phyloP scores from a whole-genome alignment of 2,329 filamentous ascomycete genomes.

The Ceratocystis lukuohia region DNA sequence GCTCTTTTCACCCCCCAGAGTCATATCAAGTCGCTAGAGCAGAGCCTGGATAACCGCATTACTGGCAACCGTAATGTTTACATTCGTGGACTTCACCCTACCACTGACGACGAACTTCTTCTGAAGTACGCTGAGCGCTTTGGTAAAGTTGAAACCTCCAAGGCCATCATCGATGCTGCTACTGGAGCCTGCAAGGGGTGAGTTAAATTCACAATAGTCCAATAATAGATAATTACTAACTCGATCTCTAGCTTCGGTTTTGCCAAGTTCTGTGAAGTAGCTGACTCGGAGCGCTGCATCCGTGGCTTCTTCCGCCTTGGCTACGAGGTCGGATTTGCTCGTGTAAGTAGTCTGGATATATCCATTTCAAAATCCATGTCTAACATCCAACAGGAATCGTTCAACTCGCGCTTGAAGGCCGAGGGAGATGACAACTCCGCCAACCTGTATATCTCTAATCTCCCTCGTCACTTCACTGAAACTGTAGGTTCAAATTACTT shows the following conservation, averaged over 20 bases:
- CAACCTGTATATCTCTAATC: constrained; percentile 95
- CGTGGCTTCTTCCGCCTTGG: constrained; percentile 86
- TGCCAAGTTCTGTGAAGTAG: constrained; percentile 80
- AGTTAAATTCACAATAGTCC: constrained; percentile 23
- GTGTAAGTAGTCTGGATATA: constrained; percentile 41
- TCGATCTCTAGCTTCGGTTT: constrained; percentile 65
- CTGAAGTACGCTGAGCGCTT: constrained; percentile 74
- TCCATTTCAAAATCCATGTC: constrained; percentile 11
- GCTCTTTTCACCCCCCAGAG: constrained; percentile 77
- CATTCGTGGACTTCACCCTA: constrained; percentile 87
- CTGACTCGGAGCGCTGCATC: constrained; percentile 89
- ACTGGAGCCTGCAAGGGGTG: constrained; percentile 95
- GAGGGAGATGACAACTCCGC: constrained; percentile 81
- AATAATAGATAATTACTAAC: background rate
- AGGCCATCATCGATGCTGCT: constrained; percentile 92
- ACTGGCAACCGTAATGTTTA: constrained; percentile 94
- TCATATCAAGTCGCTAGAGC: constrained; percentile 77
- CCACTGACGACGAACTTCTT: constrained; percentile 85
- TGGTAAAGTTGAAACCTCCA: constrained; percentile 87
- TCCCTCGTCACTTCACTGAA: constrained; percentile 85
- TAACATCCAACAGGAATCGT: constrained; percentile 59
- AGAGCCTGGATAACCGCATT: constrained; percentile 85
- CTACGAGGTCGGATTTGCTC: constrained; percentile 94
- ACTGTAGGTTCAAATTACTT: constrained; percentile 44
- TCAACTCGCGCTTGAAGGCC: constrained; percentile 95